Base-by-base conservation (phyloP, 1,139 yeast species). In the Kodamaea arcana region DNA sequence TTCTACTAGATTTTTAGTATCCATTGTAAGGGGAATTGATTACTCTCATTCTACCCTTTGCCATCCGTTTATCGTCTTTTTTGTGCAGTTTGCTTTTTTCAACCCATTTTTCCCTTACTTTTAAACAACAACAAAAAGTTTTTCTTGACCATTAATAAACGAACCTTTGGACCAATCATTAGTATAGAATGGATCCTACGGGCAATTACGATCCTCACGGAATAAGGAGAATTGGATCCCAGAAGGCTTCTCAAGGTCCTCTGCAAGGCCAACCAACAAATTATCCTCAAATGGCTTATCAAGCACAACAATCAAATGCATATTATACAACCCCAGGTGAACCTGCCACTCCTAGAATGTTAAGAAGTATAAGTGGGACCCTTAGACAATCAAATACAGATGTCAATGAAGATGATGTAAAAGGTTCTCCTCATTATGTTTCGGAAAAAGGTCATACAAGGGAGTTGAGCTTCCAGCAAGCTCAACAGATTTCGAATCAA, bases 311-410 rank as follows among this genome's bases (percentile, higher is more conserved):
- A 6, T 11, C 12, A 25, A 24, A 24, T 24, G 28, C 28, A 25
- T 25, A 25, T 15, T 25, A 25, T 14, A 25, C 28, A 12, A 14
- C 17, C 7, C 50, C 58, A 7, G 52, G 51, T 18, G 70, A 62
- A 34, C 88, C 87, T 2, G 90, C 90, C 3, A 81, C 90, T 1
- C 84, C 88, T n/a, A 63, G 90, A 48, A 83, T 83, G 92, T 62
- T 83, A 47, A 68, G 87, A 42, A 77, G 75, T 46, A 72, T 70
- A 10, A 66, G 69, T 43, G 67, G 69, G 26, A 56, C 64, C 30
- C 44, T 62, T 39, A 60, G 55, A 34, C 42, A 42, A 47, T 34
- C 57, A 36, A 36, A 47, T 37, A 27, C 56, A 33, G 45, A 51
- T 35, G 29, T 49, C 37, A 13, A 21, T 48, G 43, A 18, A 9